Conservation (phyloP, 108 stramenopile species). For the Cyclostephanos invisitatus region DNA sequence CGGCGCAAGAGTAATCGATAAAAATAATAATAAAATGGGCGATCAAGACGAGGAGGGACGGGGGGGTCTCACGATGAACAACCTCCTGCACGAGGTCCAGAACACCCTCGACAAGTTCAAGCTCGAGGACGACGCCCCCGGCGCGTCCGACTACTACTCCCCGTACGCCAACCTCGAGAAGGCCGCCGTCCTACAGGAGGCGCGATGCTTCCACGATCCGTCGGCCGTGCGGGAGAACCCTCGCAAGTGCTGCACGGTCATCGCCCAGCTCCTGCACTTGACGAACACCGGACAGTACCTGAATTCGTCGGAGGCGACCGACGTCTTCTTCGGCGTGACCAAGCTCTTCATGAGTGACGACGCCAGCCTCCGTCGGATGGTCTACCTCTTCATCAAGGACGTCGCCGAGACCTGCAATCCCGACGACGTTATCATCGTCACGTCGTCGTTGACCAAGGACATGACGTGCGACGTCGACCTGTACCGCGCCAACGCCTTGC, state of each 20-base stretch:
- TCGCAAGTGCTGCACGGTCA: slow-evolving; percentile 96
- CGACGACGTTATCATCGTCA: slow-evolving; percentile 99
- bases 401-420: slow-evolving; percentile 98
- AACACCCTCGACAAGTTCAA: slow-evolving; percentile 89
- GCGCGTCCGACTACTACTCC: slow-evolving; percentile 64
- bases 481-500: slow-evolving; percentile 97
- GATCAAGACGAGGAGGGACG: slow-evolving; percentile 44
- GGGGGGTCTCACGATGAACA: slow-evolving; percentile 55
- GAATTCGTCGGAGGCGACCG: slow-evolving; percentile 79
- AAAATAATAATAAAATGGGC: slow-evolving; percentile 8
- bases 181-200: slow-evolving; percentile 96
- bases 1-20: no score
- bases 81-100: slow-evolving; percentile 80
- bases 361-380: slow-evolving; percentile 84
- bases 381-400: slow-evolving; percentile 99
- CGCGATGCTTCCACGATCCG: slow-evolving; percentile 96
- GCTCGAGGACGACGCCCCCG: slow-evolving; percentile 70
- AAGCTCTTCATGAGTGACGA: slow-evolving; percentile 98
- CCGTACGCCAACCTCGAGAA: slow-evolving; percentile 98
- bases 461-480: slow-evolving; percentile 98
- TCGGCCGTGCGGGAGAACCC: slow-evolving; percentile 94
- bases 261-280: slow-evolving; percentile 95
- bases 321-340: slow-evolving; percentile 99
- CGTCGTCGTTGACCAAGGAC: slow-evolving; percentile 96
- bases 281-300: slow-evolving; percentile 87